Conservation (phyloP, 306 rosid genomes). For the Cicer chorassanicum region DNA sequence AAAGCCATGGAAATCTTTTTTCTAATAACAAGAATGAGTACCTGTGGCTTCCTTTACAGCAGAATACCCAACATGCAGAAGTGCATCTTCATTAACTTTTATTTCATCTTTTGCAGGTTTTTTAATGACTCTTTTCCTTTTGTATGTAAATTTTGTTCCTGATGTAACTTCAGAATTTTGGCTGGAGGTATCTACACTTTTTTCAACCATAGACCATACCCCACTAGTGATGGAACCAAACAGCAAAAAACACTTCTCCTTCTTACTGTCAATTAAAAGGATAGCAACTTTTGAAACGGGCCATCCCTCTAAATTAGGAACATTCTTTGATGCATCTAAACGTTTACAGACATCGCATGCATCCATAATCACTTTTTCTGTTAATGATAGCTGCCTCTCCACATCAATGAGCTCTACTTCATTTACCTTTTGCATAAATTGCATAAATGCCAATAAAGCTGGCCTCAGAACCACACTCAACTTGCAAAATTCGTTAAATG, state of each 20-base stretch:
- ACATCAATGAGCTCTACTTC: slow-evolving; percentile 59
- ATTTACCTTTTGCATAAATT: slow-evolving; percentile 62
- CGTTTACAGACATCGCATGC: slow-evolving; percentile 68
- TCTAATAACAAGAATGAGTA: slow-evolving; percentile 42
- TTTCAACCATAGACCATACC: slow-evolving; percentile 80
- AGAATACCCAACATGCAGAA: slow-evolving; percentile 68
- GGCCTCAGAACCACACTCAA: slow-evolving; percentile 69
- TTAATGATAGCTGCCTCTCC: slow-evolving; percentile 68
- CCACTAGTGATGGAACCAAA: slow-evolving; percentile 63
- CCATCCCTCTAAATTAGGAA: slow-evolving; percentile 72
- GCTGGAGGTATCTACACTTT: slow-evolving; percentile 49
- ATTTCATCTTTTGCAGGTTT: slow-evolving; percentile 55
- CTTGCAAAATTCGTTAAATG: slow-evolving; percentile 74
- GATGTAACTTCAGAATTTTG: slow-evolving; percentile 50
- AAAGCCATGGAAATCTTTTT: slow-evolving; percentile 8
- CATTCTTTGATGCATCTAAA: slow-evolving; percentile 65
- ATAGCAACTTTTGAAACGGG: slow-evolving; percentile 77
- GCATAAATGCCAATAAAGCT: slow-evolving; percentile 61
- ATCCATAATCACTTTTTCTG: slow-evolving; percentile 72
- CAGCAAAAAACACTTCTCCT: slow-evolving; percentile 67
- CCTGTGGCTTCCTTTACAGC: slow-evolving; percentile 79
- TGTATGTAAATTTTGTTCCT: slow-evolving; percentile 45
- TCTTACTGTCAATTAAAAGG: slow-evolving; percentile 65
- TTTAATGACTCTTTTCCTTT: slow-evolving; percentile 56
- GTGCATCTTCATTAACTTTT: slow-evolving; percentile 50